Evolutionary conservation across 176 grass and related monocot genomes (phyloP), one percentile per base, ranked within the genome.

Genomic region (Pharus latifolius): DNA sequence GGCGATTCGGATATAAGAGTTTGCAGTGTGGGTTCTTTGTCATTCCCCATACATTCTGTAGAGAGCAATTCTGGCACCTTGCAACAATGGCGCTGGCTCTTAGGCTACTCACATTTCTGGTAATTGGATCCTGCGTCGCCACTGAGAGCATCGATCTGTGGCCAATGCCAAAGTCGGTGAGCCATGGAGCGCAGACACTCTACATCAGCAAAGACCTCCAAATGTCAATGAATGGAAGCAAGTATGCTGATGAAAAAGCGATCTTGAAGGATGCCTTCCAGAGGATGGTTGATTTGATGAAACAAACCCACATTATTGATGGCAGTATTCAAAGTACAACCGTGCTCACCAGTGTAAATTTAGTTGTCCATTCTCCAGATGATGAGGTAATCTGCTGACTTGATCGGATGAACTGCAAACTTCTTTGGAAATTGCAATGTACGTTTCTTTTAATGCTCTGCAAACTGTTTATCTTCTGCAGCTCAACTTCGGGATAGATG

Each of bases 241-340:
- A 66, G 17, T 93, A 93, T 24, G 35, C 74, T 15, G 94, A 98
- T 3, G 71, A 45, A 46, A 88, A 85, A 53, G 72, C 46, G n/a
- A 80, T 98, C 54, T 67, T 93, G 63, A 98, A 93, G 77, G 89
- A 90, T 5, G 89, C 89, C 18, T 93, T 98, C 70, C 78, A 83
- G 66, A 88, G 89, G 73, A 85, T 81, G 76, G 40, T 93, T 19
- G 65, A 78, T 72, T 38, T 81, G 32, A 46, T 98, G 33, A 59
- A 92, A 60, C 78, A 62, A 26, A 69, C 75, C 81, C 89, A 98
- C 30, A 64, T 44, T 0, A 43, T 82, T 10, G 81, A 85, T 24
- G 75, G 81, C 47, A 49, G 33, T 25, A 49, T 65, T 54, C 81
- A 66, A 28, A 78, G 33, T 28, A 83, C 77, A 42, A 23, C 14